A percentile compares a stretch with the other conserved stretches of the same genome.
Evolutionary conservation across 148 eudicot genomes (phyloP).

Genomic region (Rhododendron vialii): DNA sequence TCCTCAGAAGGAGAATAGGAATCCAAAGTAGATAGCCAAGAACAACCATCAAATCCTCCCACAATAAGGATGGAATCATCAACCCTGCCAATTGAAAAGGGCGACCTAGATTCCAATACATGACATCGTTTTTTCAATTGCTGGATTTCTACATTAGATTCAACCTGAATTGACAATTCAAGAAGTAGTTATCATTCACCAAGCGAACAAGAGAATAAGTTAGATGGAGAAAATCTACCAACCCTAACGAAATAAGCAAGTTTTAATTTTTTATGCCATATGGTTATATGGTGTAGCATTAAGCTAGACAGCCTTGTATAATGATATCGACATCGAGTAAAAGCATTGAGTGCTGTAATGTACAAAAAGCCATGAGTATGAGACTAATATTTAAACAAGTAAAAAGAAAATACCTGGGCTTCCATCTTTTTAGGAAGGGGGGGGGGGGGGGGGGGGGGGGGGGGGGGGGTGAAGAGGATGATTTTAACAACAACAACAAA

Average conservation of each 20-base stretch:
- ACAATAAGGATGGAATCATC: conserved; percentile 37
- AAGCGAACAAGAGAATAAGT: background rate
- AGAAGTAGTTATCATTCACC: background rate
- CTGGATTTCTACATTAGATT: conserved; percentile 40
- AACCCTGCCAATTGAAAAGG: conserved; percentile 17
- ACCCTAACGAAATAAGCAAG: background rate
- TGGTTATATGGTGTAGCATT: background rate
- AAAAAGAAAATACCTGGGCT: background rate
- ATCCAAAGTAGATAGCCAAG: conserved; percentile 48
- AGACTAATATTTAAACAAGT: background rate
- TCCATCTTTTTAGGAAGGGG: background rate
- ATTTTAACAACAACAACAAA: background rate
- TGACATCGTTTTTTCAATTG: conserved; percentile 20
- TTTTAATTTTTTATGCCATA: background rate
- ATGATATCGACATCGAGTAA: background rate
- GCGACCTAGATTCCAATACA: conserved; percentile 17
- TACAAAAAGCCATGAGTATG: background rate
- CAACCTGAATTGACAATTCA: conserved; percentile 32
- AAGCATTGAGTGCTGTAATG: background rate
- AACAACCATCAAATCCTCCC: conserved; percentile 67
- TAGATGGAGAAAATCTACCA: background rate
- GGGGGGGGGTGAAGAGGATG: background rate
- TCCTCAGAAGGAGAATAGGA: conserved; percentile 43
- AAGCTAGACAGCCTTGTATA: background rate
- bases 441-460: too few relatives aligned